Conservation (phyloP, 73 alveolate species). For the Paramecium primaurelia region DNA sequence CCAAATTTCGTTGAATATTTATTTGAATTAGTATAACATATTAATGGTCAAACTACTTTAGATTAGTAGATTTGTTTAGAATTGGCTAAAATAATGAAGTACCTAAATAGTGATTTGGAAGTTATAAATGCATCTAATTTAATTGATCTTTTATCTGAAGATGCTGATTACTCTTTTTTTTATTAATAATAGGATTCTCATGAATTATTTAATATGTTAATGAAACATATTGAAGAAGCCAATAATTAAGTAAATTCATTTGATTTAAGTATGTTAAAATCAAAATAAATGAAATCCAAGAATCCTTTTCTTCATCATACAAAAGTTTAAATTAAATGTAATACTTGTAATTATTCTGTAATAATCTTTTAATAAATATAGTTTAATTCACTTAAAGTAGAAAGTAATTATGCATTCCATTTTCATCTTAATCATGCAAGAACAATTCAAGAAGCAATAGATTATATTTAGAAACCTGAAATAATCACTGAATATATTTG, state of each 20-base stretch:
- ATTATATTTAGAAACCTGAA: background rate
- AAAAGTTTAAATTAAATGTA: background rate
- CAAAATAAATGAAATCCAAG: background rate
- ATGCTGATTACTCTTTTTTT: background rate
- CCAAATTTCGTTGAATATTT: slow-evolving; percentile 13
- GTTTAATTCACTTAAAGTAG: slow-evolving; percentile 8
- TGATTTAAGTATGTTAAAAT: background rate
- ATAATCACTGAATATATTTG: background rate
- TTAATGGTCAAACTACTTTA: background rate
- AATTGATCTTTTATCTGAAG: background rate
- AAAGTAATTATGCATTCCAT: background rate
- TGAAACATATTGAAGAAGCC: slow-evolving; percentile 25
- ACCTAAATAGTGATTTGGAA: background rate
- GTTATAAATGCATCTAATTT: background rate
- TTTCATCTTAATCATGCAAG: background rate
- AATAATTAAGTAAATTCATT: background rate
- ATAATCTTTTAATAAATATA: background rate
- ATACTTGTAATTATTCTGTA: background rate
- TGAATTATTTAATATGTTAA: background rate
- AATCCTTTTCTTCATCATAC: slow-evolving; percentile 38
- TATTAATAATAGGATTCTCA: slow-evolving; percentile 12
- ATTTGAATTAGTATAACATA: background rate
- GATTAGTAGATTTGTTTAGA: background rate
- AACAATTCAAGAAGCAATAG: background rate
- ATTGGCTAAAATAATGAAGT: background rate